These are phyloP conservation scores for Metarhizium sp. DNA, from an alignment of 2,329 filamentous ascomycete genomes.

Conservation along the genomic window DNA sequence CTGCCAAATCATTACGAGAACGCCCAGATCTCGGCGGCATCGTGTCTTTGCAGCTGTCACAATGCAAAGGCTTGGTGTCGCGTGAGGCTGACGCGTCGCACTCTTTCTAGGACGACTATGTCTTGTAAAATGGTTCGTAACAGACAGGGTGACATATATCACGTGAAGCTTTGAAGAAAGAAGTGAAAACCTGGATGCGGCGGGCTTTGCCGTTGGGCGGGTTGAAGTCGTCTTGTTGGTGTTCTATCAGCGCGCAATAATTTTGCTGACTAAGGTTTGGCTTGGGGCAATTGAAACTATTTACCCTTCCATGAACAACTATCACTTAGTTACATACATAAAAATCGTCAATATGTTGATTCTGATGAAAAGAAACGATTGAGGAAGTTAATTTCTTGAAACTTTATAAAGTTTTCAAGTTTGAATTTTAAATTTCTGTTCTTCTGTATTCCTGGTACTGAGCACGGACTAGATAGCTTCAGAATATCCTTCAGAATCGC, in stretches of 20 bases:
- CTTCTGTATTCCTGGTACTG: no score
- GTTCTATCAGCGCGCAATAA: neutral
- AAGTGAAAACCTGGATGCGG: neutral
- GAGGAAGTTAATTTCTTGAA: no score
- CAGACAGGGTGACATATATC: neutral
- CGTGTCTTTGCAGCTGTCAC: neutral
- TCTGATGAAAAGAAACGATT: no score
- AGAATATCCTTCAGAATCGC: no score
- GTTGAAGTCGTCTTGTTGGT: neutral
- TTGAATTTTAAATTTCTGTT: no score
- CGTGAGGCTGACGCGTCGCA: conserved; percentile 2
- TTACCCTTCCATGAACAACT: no score
- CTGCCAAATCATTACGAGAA: conserved; percentile 1
- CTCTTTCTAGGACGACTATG: neutral
- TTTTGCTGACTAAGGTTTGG: neutral
- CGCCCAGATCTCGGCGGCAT: conserved; percentile 5
- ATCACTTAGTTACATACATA: no score
- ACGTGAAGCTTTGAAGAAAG: neutral
- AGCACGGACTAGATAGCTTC: no score
- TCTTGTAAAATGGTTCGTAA: neutral
- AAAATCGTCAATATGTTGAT: no score
- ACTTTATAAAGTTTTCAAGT: no score
- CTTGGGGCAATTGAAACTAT: no score
- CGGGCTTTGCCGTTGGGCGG: neutral
- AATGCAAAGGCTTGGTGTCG: neutral